Evolutionary conservation across 169 alveolate species (phyloP).

Genomic region (Cryptosporidium andersoni): DNA sequence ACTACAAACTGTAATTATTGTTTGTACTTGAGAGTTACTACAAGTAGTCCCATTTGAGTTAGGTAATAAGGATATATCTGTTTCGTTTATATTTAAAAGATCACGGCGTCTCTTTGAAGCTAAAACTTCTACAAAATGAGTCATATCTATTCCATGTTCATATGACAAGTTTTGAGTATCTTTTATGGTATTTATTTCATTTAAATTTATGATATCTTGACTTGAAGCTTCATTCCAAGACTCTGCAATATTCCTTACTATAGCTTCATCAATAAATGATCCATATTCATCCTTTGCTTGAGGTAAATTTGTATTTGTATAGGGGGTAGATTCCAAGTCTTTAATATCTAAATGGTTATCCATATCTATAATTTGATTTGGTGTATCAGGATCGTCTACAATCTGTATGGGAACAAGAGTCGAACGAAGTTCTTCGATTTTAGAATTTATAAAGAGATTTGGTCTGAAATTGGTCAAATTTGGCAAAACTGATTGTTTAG

Average conservation of each 20-base stretch:
- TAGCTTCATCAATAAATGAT: conserved; percentile 26
- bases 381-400: conserved; percentile 11
- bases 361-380: background rate
- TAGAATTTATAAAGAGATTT: background rate
- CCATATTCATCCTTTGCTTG: conserved; percentile 52
- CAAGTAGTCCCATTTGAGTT: background rate
- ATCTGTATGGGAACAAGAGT: conserved; percentile 45
- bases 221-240: conserved; percentile 71
- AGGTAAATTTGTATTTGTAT: background rate
- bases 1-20: background rate
- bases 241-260: conserved; percentile 11
- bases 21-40: background rate
- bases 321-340: background rate
- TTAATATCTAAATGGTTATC: background rate
- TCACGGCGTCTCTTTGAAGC: conserved; percentile 43
- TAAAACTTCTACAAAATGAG: background rate
- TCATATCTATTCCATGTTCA: too few relatives aligned
- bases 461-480: too few relatives aligned
- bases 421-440: conserved; percentile 41
- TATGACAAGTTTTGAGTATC: background rate
- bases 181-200: background rate
- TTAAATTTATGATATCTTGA: background rate
- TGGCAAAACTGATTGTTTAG: too few relatives aligned
- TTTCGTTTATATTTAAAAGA: background rate
- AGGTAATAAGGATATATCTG: too few relatives aligned